A percentile compares a stretch with the other conserved stretches of the same genome.
Conservation (phyloP, 2,329 filamentous ascomycete species). For the Pestalotiopsis sp. region DNA sequence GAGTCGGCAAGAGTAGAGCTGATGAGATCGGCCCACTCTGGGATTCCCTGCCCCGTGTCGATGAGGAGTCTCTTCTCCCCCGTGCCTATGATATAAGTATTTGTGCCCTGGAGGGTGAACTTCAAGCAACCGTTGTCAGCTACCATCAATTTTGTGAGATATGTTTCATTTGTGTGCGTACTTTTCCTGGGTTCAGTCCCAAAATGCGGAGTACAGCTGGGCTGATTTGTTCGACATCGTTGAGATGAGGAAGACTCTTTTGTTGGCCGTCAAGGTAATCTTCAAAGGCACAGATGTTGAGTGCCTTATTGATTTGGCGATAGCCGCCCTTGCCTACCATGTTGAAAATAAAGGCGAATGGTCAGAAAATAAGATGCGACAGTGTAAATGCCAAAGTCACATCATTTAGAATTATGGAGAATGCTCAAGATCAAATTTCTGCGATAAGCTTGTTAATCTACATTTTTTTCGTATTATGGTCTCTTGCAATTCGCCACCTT, state of each 20-base stretch:
- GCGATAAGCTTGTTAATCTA: background rate
- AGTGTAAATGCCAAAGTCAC: background rate
- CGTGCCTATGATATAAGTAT: slow-evolving; percentile 75
- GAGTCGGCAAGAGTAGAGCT: slow-evolving; percentile 29
- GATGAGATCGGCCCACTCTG: slow-evolving; percentile 55
- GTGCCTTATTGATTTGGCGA: slow-evolving; percentile 48
- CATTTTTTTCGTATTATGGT: background rate
- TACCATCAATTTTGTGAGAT: background rate
- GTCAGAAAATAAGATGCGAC: background rate
- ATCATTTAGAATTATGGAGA: background rate
- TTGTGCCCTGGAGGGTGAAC: slow-evolving; percentile 64
- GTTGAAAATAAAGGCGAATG: background rate
- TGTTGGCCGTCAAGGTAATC: slow-evolving; percentile 47
- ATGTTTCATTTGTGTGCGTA: slow-evolving; percentile 19
- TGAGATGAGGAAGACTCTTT: slow-evolving; percentile 35
- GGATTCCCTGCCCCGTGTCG: slow-evolving; percentile 72
- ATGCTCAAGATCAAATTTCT: background rate
- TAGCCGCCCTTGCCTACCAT: slow-evolving; percentile 34
- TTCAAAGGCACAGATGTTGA: slow-evolving; percentile 50
- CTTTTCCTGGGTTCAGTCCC: slow-evolving; percentile 46
- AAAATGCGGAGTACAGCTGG: slow-evolving; percentile 44
- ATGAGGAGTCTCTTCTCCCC: slow-evolving; percentile 66
- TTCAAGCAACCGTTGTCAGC: slow-evolving; percentile 33
- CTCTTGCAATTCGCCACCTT: background rate
- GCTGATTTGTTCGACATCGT: slow-evolving; percentile 43